These are phyloP conservation scores for Prototheca wickerhamii DNA, from an alignment of 163 green algal genomes.

Conservation along the genomic window DNA sequence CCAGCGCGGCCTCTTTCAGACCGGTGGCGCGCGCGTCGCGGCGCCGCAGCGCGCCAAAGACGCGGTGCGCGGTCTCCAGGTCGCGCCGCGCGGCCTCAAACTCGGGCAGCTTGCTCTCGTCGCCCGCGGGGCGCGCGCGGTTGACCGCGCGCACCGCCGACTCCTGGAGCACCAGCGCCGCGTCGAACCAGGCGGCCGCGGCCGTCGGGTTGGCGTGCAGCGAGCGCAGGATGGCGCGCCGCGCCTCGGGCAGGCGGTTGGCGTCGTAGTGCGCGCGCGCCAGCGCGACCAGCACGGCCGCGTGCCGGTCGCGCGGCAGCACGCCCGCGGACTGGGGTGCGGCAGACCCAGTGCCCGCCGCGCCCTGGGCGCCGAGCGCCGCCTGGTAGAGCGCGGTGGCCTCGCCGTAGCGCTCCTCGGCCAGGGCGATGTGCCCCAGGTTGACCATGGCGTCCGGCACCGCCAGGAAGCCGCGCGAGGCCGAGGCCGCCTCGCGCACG, in stretches of 20 bases:
- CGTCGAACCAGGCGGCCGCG: slow-evolving; percentile 74
- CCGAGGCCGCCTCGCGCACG: slow-evolving; percentile 53
- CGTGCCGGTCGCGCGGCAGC: too few species aligned
- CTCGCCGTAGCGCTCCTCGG: neutral
- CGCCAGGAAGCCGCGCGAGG: slow-evolving; percentile 34
- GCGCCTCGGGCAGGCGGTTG: slow-evolving; percentile 52
- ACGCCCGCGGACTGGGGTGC: neutral
- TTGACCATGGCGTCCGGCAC: slow-evolving; percentile 74
- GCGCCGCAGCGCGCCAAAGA: slow-evolving; percentile 13
- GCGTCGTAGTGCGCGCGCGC: slow-evolving; percentile 54
- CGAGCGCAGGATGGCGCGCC: slow-evolving; percentile 54
- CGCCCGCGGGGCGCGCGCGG: slow-evolving; percentile 34
- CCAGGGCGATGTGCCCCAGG: slow-evolving; percentile 69
- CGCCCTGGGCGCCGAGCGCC: neutral
- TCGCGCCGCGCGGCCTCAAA: slow-evolving; percentile 26
- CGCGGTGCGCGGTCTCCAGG: slow-evolving; percentile 22
- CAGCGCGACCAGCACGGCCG: neutral
- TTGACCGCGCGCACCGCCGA: slow-evolving; percentile 53
- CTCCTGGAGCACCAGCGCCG: slow-evolving; percentile 65
- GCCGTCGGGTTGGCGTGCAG: slow-evolving; percentile 69
- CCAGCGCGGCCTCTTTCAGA: slow-evolving; percentile 42
- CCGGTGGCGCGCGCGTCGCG: slow-evolving; percentile 9
- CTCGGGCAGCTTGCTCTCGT: slow-evolving; percentile 43
- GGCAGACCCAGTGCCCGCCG: neutral
- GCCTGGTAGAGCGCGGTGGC: slow-evolving; percentile 4